Conservation (phyloP, 2,329 filamentous ascomycete genomes). For the Ophiostoma ulmi region DNA sequence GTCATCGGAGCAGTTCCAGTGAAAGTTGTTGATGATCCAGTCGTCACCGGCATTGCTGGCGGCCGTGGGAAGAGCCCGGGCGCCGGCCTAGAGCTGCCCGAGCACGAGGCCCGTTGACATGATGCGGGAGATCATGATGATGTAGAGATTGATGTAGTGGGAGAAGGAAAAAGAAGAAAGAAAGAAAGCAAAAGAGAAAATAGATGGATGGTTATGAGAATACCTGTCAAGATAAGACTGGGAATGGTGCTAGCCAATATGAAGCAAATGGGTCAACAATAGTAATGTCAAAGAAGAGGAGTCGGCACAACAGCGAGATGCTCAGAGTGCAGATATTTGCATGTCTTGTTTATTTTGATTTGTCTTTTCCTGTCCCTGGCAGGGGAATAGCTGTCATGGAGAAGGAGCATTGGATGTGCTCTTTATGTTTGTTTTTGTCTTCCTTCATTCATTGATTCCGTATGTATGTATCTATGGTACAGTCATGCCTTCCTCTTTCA, state of each 20-base stretch:
- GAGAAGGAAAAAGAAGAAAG: neutral
- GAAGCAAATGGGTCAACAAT: neutral
- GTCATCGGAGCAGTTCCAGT: constrained; percentile 26
- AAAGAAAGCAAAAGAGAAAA: neutral
- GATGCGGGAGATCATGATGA: constrained; percentile 23
- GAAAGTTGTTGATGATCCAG: constrained; percentile 26
- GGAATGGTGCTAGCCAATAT: neutral
- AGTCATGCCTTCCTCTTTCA: too few relatives aligned
- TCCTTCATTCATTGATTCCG: too few relatives aligned
- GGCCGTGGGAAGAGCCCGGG: constrained; percentile 5
- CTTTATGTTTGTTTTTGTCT: too few relatives aligned
- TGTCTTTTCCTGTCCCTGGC: too few relatives aligned
- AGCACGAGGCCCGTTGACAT: constrained; percentile 16
- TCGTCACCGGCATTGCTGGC: neutral
- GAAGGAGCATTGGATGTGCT: too few relatives aligned
- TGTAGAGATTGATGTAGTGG: neutral
- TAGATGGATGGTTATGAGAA: neutral
- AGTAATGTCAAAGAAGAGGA: neutral
- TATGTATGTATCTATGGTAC: too few relatives aligned
- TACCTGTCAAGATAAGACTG: constrained; percentile 2
- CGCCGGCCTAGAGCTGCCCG: constrained; percentile 12
- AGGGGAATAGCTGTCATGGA: too few relatives aligned
- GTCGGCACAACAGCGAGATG: too few relatives aligned
- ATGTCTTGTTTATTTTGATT: too few relatives aligned
- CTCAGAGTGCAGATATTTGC: too few relatives aligned